Conservation (phyloP, 1,139 yeast genomes). For the Debaryomyces sp. region DNA sequence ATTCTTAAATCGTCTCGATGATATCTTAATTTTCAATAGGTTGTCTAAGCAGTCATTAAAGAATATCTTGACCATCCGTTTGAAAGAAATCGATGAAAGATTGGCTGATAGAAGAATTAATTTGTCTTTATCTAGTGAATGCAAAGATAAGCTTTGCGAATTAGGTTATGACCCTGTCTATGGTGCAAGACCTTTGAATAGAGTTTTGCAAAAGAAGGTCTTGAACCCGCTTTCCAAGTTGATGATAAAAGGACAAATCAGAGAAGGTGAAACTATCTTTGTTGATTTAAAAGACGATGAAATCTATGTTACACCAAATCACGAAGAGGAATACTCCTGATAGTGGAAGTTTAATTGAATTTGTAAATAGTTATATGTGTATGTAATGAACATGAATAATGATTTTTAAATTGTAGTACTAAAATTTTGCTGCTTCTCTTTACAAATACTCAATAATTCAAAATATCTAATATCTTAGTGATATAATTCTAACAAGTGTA, state of each 20-base stretch:
- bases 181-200: constrained; percentile 95
- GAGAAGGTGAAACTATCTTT: constrained; percentile 65
- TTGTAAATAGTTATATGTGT: constrained; percentile 1
- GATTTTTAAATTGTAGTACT: neutral
- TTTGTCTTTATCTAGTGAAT: constrained; percentile 58
- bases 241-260: constrained; percentile 77
- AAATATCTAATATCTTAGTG: neutral
- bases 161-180: constrained; percentile 88
- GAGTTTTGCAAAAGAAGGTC: constrained; percentile 78
- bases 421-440: neutral
- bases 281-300: constrained; percentile 30
- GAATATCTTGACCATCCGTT: constrained; percentile 80
- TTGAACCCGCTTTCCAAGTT: constrained; percentile 85
- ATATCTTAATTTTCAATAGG: constrained; percentile 85
- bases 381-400: neutral
- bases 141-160: constrained; percentile 76
- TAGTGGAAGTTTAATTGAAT: neutral
- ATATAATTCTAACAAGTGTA: neutral
- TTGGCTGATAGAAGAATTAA: constrained; percentile 77
- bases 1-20: constrained; percentile 91
- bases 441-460: neutral
- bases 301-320: constrained; percentile 51
- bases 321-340: constrained; percentile 23
- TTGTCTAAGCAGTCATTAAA: constrained; percentile 73
- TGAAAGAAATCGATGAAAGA: constrained; percentile 77